Evolutionary conservation across 164 flowering plant genomes (phyloP), one percentile per base, ranked within the genome.

Genomic region (Dillenia suffruticosa): DNA sequence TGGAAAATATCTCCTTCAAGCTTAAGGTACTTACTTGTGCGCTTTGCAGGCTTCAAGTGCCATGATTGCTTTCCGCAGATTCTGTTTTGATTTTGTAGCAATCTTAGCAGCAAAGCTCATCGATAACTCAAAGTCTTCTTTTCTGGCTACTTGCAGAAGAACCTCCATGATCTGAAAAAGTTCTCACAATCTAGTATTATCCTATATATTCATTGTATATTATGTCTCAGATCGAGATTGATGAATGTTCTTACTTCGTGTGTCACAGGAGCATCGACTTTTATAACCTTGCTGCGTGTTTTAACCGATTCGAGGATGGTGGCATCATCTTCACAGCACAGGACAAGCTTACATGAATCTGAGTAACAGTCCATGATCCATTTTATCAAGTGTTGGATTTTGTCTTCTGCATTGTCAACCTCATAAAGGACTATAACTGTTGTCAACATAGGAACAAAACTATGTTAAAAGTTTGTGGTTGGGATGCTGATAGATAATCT

Each of bases 31-130:
- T 68, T 71, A 88, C 94, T 79, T 83, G 84, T 85, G 81, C 50
- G 84, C 79, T 78, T 78, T 88, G 83, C 94, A 84, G 47, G 89
- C 89, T 84, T 88, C 94, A 62, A 88, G 89, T 53, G 86, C 89
- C 94, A 85, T 84, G 57, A 85, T 79, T 68, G 94, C 94, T 74
- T 73, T 73, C 65, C 94, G 75, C 59, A 84, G 58, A 64, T 85
- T 82, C 63, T 81, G 87, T 77, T 84, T 85, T 46, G 90, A 78
- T 63, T 82, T 85, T 49, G 79, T 67, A 44, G 94, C 89, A 65
- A 88, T 81, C 68, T 76, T 82, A 48, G 84, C 76, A 51, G 90
- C 90, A 66, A 88, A 85, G 70, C 73, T 79, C 79, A 64, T 78
- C 6, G 89, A 63, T 19, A 88, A 74, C 48, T 82, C 87, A 68